Base-by-base conservation (phyloP, 2,329 filamentous ascomycete species). In the Nigrospora oryzae region DNA sequence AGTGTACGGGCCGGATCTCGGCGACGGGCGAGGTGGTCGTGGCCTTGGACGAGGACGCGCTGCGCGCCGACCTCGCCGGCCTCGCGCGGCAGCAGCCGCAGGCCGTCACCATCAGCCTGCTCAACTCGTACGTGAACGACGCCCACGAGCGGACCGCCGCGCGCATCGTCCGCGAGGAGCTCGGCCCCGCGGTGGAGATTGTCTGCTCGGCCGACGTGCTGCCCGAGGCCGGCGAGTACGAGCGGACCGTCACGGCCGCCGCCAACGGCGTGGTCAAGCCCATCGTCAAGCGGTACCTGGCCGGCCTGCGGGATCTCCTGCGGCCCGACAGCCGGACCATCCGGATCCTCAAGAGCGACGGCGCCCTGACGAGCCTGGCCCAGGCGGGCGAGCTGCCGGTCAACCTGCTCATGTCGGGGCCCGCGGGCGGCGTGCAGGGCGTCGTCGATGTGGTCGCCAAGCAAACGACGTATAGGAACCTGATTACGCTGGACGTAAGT, bases 341-440 rank as follows among this genome's bases (percentile, higher is more conserved):
- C n/a, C 66, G 69, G 12, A 69, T 74, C 13, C 58, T 74, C 28
- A 74, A 73, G 51, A 71, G 67, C 14, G 70, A 74, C 47, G 70
- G 70, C 6, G 69, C 70, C 5, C 52, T 73, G 40, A 73, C 69
- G 0, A 70, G 68, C 13, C 52, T 71, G 3, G 57, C 62, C 3
- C 56, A 72, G 13, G 70, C 69, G 1, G 66, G 64, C 1, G 63
- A 73, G 43, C 52, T 69, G 2, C 70, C 70, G 0, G 70, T 73
- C n/a, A 68, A 67, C 41, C 67, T 73, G 32, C 55, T 73, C 14
- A 73, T 73, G 68, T 71, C 68, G 23, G 70, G 69, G 0, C 69
- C 70, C 1, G 70, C 70, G n/a, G 70, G 70, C 35, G 70, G 70
- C n/a, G 70, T 69, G 11, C 67, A 67, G 39, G 69, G 68, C 14